phyloP scores from a whole-genome alignment of 208 protist species.

The Angomonas ambiguus region DNA sequence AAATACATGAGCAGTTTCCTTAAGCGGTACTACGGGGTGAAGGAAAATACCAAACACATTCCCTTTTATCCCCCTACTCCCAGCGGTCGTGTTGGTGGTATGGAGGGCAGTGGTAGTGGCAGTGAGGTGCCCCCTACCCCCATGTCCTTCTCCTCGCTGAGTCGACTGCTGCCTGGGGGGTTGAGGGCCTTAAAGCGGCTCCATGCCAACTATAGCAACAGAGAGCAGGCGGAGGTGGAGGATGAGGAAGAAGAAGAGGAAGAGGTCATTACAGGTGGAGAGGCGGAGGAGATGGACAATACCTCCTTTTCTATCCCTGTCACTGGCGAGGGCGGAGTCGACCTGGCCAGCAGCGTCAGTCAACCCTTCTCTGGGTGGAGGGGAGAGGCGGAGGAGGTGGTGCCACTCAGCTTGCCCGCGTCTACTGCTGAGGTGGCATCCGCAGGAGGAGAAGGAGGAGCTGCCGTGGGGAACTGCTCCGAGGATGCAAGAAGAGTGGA shows the following conservation, averaged over 20 bases:
- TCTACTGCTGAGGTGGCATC: not conserved
- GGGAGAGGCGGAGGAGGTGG: not conserved
- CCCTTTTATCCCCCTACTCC: too few relatives aligned
- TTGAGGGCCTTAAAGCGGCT: too few relatives aligned
- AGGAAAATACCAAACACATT: not conserved
- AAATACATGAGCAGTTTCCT: not conserved
- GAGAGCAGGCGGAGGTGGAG: too few relatives aligned
- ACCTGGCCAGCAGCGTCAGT: not conserved
- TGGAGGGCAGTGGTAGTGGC: too few relatives aligned
- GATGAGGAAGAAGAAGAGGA: slow-evolving; percentile 3
- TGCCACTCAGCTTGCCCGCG: not conserved
- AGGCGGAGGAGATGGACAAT: not conserved
- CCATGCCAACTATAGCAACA: too few relatives aligned
- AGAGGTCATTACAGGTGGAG: not conserved
- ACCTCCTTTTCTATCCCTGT: not conserved
- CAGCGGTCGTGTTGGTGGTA: too few relatives aligned
- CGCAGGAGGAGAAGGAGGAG: not conserved
- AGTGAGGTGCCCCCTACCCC: not conserved
- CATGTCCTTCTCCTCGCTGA: not conserved
- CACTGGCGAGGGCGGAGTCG: not conserved
- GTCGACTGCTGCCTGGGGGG: too few relatives aligned
- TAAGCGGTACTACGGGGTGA: not conserved
- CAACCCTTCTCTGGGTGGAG: not conserved
- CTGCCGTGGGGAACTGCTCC: not conserved
- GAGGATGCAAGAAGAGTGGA: not conserved